Evolutionary conservation across 2,329 filamentous ascomycete species (phyloP).

Genomic region (Ilyonectria sp.): DNA sequence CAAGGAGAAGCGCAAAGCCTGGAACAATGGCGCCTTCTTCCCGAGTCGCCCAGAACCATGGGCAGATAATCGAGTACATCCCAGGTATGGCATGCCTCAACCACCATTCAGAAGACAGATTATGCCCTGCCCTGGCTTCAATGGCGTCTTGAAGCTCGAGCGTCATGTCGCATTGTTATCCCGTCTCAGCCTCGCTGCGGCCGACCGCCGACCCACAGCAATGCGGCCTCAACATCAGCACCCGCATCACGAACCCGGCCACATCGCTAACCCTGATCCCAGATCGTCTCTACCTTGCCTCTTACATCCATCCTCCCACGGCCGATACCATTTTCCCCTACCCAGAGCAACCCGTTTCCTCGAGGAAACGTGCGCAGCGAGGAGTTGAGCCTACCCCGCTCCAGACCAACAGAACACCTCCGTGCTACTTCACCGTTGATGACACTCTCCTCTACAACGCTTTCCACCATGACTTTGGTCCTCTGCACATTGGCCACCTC

Average conservation of each 20-base stretch:
- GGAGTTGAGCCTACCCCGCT: constrained; percentile 62
- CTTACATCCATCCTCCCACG: constrained; percentile 87
- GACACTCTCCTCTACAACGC: constrained; percentile 95
- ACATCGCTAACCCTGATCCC: constrained; percentile 50
- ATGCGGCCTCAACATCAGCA: constrained; percentile 19
- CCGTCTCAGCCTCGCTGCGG: constrained; percentile 29
- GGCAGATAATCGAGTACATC: constrained; percentile 96
- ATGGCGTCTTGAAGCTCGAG: constrained; percentile 30
- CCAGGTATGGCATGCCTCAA: constrained; percentile 74
- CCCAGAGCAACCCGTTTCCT: constrained; percentile 74
- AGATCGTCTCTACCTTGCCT: constrained; percentile 97
- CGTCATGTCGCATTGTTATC: constrained; percentile 53
- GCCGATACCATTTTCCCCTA: constrained; percentile 90
- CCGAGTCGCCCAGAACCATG: constrained; percentile 73
- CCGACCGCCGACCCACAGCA: constrained; percentile 28
- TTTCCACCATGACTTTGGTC: constrained; percentile 98
- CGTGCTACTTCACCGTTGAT: constrained; percentile 97
- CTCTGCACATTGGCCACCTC: constrained; percentile 95
- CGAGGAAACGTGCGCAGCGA: constrained; percentile 65
- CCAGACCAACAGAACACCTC: constrained; percentile 62
- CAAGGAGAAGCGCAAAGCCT: constrained; percentile 46
- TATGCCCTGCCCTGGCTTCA: constrained; percentile 27
- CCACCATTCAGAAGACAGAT: background rate
- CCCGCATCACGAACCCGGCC: constrained; percentile 34
- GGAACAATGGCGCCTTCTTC: constrained; percentile 66